A percentile compares a stretch with the other conserved stretches of the same genome.
These are phyloP conservation scores for Phoma sp. DNA, from an alignment of 2,329 filamentous ascomycete species.

Conservation along the genomic window DNA sequence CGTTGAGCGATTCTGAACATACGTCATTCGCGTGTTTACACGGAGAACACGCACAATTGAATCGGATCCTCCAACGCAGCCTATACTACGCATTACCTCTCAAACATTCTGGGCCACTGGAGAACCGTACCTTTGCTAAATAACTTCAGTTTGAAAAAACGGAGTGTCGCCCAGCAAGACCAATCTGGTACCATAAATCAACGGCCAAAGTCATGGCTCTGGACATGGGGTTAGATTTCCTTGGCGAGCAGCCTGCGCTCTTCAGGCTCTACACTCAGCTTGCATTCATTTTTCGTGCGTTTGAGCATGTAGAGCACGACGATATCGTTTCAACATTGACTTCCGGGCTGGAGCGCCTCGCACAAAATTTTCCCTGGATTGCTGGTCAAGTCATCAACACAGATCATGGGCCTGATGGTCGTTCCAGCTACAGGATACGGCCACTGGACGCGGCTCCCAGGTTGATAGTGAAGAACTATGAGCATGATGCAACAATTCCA, in stretches of 20 bases:
- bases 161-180: too few relatives aligned
- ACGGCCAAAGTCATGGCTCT: conserved; percentile 4
- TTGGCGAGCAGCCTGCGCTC: conserved; percentile 52
- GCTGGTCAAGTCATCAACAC: conserved; percentile 47
- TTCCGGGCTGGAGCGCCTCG: conserved; percentile 37
- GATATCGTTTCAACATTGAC: conserved; percentile 18
- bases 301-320: conserved; percentile 4
- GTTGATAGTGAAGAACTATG: neutral
- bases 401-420: conserved; percentile 40
- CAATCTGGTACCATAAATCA: too few relatives aligned
- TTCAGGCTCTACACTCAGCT: conserved; percentile 56
- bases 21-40: too few relatives aligned
- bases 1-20: too few relatives aligned
- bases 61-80: too few relatives aligned
- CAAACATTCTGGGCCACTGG: too few relatives aligned
- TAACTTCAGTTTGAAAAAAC: too few relatives aligned
- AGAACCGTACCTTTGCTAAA: too few relatives aligned
- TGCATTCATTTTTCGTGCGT: conserved; percentile 48
- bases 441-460: neutral
- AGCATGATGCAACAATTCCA: conserved; percentile 30
- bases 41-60: too few relatives aligned
- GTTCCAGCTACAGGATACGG: conserved; percentile 27
- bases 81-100: too few relatives aligned
- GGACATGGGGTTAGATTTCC: conserved; percentile 46
- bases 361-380: conserved; percentile 54